Evolutionary conservation across 768 basidiomycete genomes (phyloP).

Genomic region (Coprinopsis cinerea): DNA sequence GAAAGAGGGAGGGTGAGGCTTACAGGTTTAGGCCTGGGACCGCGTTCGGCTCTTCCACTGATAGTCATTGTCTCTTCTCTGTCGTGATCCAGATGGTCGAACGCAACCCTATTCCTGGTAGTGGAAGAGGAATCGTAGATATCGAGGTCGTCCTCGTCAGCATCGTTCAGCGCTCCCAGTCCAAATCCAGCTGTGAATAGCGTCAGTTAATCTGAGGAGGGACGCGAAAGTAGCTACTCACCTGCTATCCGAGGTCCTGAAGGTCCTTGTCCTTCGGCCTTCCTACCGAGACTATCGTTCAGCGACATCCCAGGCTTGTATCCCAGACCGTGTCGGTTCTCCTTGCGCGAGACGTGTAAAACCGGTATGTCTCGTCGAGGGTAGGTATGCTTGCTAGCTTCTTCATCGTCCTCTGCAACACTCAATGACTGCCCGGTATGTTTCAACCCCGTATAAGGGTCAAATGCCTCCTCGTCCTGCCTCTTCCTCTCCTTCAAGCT

Average conservation of each 20-base stretch:
- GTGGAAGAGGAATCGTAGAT: constrained; percentile 55
- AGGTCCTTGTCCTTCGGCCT: constrained; percentile 17
- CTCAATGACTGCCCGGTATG: constrained; percentile 26
- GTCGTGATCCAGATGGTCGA: constrained; percentile 57
- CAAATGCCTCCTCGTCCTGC: constrained; percentile 54
- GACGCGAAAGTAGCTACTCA: constrained; percentile 18
- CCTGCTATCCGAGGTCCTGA: constrained; percentile 56
- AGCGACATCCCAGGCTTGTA: constrained; percentile 63
- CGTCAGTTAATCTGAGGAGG: neutral
- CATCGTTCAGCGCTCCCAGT: constrained; percentile 85
- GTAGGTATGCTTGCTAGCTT: constrained; percentile 82
- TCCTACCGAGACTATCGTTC: constrained; percentile 47
- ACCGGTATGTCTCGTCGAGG: constrained; percentile 76
- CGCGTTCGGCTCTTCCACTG: constrained; percentile 25
- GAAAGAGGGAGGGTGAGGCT: constrained; percentile 9
- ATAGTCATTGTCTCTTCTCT: constrained; percentile 53
- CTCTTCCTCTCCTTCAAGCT: constrained; percentile 67
- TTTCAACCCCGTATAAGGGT: constrained; percentile 25
- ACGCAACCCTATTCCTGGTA: constrained; percentile 50
- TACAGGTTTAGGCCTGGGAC: constrained; percentile 23
- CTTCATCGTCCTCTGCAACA: constrained; percentile 61
- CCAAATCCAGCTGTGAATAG: constrained; percentile 74
- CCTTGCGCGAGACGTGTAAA: constrained; percentile 59
- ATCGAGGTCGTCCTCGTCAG: constrained; percentile 89
- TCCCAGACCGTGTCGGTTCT: constrained; percentile 77